Conservation (phyloP, 305 asterid genomes). For the Fraxinus albicans region DNA sequence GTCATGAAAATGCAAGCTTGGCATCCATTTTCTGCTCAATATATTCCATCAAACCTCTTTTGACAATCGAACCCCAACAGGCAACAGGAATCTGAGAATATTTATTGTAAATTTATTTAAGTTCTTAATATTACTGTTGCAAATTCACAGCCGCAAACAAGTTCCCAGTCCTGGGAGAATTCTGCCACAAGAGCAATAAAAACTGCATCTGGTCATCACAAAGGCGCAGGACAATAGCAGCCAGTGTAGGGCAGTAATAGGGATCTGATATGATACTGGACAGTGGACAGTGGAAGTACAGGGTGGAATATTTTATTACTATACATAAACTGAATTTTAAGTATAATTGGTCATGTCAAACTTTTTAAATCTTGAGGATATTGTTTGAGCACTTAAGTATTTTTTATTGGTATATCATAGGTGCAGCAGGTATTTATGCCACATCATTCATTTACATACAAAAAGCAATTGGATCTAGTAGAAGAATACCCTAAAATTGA, state of each 20-base stretch:
- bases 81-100: background rate
- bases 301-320: background rate
- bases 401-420: background rate
- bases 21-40: background rate
- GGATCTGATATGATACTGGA: background rate
- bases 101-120: background rate
- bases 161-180: background rate
- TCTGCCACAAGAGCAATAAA: background rate
- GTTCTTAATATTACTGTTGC: background rate
- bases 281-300: background rate
- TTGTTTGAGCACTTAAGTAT: background rate
- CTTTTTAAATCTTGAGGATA: background rate
- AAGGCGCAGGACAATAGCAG: background rate
- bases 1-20: slow-evolving; percentile 9
- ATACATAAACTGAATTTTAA: background rate
- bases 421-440: background rate
- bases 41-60: background rate
- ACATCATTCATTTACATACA: background rate
- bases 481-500: background rate
- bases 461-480: background rate
- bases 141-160: background rate
- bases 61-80: background rate
- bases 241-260: background rate
- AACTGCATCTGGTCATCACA: background rate
- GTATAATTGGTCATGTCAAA: background rate